Base-by-base conservation (phyloP, 352 stramenopile species). In the Phytophthora niederhauseri region DNA sequence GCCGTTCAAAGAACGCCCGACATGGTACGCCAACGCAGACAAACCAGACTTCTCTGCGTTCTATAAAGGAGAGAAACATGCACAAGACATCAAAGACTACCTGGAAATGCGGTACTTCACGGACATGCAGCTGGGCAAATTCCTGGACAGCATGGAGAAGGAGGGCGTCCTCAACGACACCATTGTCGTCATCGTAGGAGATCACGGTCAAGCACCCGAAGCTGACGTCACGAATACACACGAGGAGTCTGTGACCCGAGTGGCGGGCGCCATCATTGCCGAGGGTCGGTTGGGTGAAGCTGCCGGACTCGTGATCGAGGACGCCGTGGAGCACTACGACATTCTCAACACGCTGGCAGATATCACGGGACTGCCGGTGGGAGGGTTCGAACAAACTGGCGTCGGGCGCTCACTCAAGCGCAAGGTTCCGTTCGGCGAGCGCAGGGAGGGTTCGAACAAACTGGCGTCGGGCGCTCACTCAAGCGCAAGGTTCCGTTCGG, bases 261-360 rank as follows among this genome's bases (percentile, higher is more conserved):
- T 89, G 2, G 76, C 80, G 0, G 77, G 57, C 0, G 71, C 78
- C 8, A 31, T 88, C 31, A 80, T 88, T 26, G 82, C 82, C 2
- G 69, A 90, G 55, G 80, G 80, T 0, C 66, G 80, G 20, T 57
- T 90, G 11, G 76, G 77, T 6, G 22, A 76, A 15, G 64, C 70
- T 26, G 68, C 66, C 0, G 82, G 82, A 0, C 56, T 72, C 14
- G 24, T 87, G 6, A 73, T 87, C 9, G 68, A 84, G 9, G 75
- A 84, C 17, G 69, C 62, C 2, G 75, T 72, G 7, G 77, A 75
- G 1, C 80, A 89, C 5, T 85, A 86, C 45, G 82, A 90, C 34
- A 66, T 77, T 30, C 73, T 90, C 53, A 90, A 89, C 55, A 89
- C 82, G 14, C 52, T 90, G 15, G 80, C 82, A 3, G 82, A 90